A percentile compares a stretch with the other conserved stretches of the same genome.
phyloP scores from a whole-genome alignment of 2,329 filamentous ascomycete genomes.

The Ophiostoma sp. region DNA sequence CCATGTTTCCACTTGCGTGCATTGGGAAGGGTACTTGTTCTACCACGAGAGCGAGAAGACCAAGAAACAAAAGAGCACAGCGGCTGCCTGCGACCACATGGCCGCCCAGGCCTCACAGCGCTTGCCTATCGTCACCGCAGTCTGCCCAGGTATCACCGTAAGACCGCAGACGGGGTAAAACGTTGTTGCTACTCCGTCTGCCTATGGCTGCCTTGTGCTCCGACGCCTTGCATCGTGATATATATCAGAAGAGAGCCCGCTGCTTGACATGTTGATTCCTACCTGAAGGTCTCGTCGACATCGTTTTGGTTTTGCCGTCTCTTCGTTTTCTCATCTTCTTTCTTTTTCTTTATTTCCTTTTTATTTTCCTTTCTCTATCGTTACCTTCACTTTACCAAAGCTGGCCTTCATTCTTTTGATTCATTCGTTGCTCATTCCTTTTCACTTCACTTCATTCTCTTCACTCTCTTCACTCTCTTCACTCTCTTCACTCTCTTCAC shows the following conservation, averaged over 20 bases:
- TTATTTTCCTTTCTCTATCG: not conserved
- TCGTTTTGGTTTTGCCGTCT: not conserved
- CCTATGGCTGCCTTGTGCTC: not conserved
- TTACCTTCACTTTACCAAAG: not conserved
- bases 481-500: constrained; percentile 22
- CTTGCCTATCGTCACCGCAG: not conserved
- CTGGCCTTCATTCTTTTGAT: constrained; percentile 18
- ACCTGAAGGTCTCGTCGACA: not conserved
- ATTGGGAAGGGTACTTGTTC: not conserved
- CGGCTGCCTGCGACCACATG: not conserved
- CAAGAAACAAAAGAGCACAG: not conserved
- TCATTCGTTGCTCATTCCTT: constrained; percentile 19
- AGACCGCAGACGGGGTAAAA: not conserved
- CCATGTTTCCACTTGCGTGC: not conserved
- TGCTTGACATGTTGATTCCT: not conserved
- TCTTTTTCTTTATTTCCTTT: not conserved
- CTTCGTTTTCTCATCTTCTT: not conserved
- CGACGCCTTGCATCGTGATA: not conserved
- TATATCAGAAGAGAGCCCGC: not conserved
- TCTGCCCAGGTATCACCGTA: not conserved
- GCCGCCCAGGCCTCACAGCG: not conserved
- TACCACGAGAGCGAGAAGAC: not conserved
- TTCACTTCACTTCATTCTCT: constrained; percentile 22
- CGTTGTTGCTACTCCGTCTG: not conserved
- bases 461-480: constrained; percentile 20